Evolutionary conservation across 192 early-diverging fungal genomes (phyloP), one percentile per base, ranked within the genome.

Genomic region (Podochytrium sp.): DNA sequence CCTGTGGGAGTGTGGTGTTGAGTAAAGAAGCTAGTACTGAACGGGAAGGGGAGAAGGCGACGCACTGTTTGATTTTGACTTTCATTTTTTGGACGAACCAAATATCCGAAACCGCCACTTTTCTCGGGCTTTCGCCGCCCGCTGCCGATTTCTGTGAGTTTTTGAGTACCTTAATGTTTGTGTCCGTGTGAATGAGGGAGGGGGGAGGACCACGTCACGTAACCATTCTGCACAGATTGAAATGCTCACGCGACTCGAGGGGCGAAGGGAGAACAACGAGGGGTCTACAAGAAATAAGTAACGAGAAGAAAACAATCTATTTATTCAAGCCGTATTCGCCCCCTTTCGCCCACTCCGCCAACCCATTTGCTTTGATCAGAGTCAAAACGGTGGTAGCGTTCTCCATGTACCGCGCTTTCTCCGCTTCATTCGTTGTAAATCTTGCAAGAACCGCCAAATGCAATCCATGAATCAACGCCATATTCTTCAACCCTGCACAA

Each of bases 321-420:
- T 29, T 27, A 7, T 55, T 55, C 7, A 69, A 61, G 23, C 41
- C 43, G 60, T 60, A 58, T n/a, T 74, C 72, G 25, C 60, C 72
- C 6, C 72, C 72, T 35, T 64, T 65, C 25, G 62, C 72, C 72
- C 72, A 74, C 14, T 74, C 61, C 16, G n/a, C 43, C 34, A 74
- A 64, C 10, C 62, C 72, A 37, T 74, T 63, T 5, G 60, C 60
- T 18, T 61, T 61, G 25, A 62, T 39, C 38, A 35, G n/a, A 23
- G 32, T 53, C 30, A 74, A 32, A 55, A 74, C 51, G 3, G 14
- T 23, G 6, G 33, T 35, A 4, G 60, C 61, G 29, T 53, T 74
- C 23, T 65, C 47, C 3, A 35, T 10, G 29, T 53, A 74, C 25
- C 49, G 16, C 16, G 18, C 41, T 55, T 65, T 49, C 34, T 64